Evolutionary conservation across 208 protist genomes (phyloP), one percentile per base, ranked within the genome.

Genomic region (Spongospora subterranea): DNA sequence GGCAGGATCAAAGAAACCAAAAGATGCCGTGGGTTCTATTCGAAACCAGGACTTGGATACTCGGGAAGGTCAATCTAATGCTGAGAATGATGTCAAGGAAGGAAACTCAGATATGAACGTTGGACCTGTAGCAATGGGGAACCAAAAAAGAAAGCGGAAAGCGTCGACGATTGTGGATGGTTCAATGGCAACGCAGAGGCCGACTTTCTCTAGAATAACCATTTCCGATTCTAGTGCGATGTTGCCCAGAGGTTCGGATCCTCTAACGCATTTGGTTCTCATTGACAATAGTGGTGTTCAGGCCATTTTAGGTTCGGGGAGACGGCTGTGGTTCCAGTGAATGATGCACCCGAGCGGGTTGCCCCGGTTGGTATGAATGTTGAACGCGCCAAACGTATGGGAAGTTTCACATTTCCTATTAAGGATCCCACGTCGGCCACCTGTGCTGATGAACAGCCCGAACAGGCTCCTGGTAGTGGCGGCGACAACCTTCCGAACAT

Each of bases 271-370:
- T 82, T 82, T 82, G 71, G 71, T 6, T 35, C n/a, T 45, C 11
- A 43, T 82, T 43, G 71, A 82, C 13, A n/a, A 20, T 35, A 82
- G 6, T 13, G 35, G 71, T 35, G 54, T 65, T 43, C n/a, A 82
- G 71, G 71, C 17, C 71, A 82, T 35, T 82, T 82, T 43, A 6
- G 71, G 71, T 82, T 82, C n/a, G 40, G 13, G 6, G 71, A 35
- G 6, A 82, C 6, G n/a, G 35, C 6, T 82, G 71, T 6, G 35
- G n/a, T 39, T 82, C 35, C 71, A 60, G 50, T 29, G 50, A 60
- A 6, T n/a, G 71, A 6, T 39, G n/a, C 40, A n/a, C 35, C 71
- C n/a, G 6, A 40, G 17, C 13, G 40, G 6, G 71, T 35, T 43
- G 35, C 71, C 6, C 40, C 17, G 6, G 40, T 40, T 43, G 50